Evolutionary conservation across 139 green algal species (phyloP).

Genomic region (Nannochloris sp.): DNA sequence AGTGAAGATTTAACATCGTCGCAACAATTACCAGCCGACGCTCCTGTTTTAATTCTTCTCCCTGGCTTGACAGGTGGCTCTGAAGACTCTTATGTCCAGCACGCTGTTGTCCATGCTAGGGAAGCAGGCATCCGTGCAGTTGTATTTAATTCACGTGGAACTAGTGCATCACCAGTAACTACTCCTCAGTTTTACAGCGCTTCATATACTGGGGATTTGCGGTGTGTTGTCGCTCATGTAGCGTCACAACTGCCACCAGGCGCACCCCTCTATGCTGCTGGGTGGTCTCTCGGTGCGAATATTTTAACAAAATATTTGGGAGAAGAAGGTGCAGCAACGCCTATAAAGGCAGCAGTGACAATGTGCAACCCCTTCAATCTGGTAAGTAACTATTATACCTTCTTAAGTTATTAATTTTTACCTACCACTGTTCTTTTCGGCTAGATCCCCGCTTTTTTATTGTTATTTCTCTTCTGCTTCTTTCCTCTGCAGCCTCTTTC

Average conservation of each 20-base stretch:
- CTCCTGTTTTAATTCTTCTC: slow-evolving; percentile 79
- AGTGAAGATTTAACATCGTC: slow-evolving; percentile 42
- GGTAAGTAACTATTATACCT: slow-evolving; percentile 9
- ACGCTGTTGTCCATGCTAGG: slow-evolving; percentile 45
- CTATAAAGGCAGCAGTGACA: slow-evolving; percentile 69
- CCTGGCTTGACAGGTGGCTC: slow-evolving; percentile 87
- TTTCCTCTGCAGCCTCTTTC: slow-evolving; percentile 23
- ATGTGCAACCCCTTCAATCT: slow-evolving; percentile 94
- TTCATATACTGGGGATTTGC: slow-evolving; percentile 81
- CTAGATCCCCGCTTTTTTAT: background rate
- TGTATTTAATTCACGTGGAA: slow-evolving; percentile 90
- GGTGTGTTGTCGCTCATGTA: slow-evolving; percentile 58
- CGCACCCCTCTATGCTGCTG: slow-evolving; percentile 60
- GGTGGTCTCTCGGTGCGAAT: slow-evolving; percentile 91
- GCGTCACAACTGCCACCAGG: slow-evolving; percentile 32
- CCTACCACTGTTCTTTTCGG: background rate
- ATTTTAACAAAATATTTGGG: slow-evolving; percentile 71
- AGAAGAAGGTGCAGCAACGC: slow-evolving; percentile 58
- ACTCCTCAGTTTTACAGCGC: slow-evolving; percentile 93
- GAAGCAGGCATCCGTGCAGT: slow-evolving; percentile 44
- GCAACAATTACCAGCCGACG: slow-evolving; percentile 34
- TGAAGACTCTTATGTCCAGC: slow-evolving; percentile 78
- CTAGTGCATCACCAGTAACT: slow-evolving; percentile 73
- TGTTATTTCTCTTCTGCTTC: background rate
- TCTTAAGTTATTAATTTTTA: background rate